A percentile compares a stretch with the other conserved stretches of the same genome.
Conservation (phyloP, 1,284 basidiomycete species). For the Acaromyces ingoldii region DNA sequence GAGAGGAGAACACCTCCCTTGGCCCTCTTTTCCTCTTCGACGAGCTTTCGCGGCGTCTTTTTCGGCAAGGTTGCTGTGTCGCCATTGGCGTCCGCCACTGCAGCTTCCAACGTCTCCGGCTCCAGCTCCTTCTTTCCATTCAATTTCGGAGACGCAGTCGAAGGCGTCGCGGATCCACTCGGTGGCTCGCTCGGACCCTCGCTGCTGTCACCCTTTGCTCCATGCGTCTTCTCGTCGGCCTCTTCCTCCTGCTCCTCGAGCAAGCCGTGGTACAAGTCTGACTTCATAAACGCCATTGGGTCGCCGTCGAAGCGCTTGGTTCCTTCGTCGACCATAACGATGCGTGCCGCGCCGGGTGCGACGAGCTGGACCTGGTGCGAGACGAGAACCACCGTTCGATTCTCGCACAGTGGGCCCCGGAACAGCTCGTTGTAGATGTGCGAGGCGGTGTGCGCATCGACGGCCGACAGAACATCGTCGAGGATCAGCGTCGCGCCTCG, state of each 20-base stretch:
- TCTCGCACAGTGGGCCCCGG: constrained; percentile 45
- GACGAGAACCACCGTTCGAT: constrained; percentile 67
- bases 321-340: constrained; percentile 36
- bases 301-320: not conserved
- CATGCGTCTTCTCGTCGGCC: too few species aligned
- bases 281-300: constrained; percentile 23
- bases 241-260: constrained; percentile 49
- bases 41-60: constrained; percentile 10
- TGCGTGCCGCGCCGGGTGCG: constrained; percentile 15
- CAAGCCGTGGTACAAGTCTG: constrained; percentile 25
- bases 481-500: constrained; percentile 32
- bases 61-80: not conserved
- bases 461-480: constrained; percentile 50
- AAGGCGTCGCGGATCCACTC: constrained; percentile 55
- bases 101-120: not conserved
- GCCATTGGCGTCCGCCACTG: not conserved
- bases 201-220: not conserved
- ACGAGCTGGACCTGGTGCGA: constrained; percentile 58
- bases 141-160: not conserved
- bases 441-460: constrained; percentile 63
- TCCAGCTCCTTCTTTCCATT: not conserved
- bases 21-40: constrained; percentile 14
- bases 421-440: constrained; percentile 45
- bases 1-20: constrained; percentile 12
- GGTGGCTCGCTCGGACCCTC: not conserved